Evolutionary conservation across 192 early-diverging fungal genomes (phyloP).

Genomic region (Coemansia sp.): DNA sequence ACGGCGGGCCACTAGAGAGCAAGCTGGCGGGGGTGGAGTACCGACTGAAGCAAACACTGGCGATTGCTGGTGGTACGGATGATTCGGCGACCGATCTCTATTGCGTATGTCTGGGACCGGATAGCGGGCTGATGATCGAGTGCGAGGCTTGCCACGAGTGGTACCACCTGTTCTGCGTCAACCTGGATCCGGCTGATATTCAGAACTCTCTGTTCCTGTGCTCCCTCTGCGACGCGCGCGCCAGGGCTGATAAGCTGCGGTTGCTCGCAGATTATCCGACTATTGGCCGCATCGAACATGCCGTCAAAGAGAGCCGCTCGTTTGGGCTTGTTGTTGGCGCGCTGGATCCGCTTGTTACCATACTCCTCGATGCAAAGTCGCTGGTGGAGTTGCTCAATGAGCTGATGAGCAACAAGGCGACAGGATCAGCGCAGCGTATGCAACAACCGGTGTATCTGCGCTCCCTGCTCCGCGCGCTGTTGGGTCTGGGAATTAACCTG

Average conservation of each 20-base stretch:
- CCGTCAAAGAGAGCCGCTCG: conserved; percentile 49
- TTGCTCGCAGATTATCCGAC: conserved; percentile 29
- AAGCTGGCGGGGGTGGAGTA: conserved; percentile 22
- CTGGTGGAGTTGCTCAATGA: conserved; percentile 13
- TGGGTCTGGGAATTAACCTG: conserved; percentile 38
- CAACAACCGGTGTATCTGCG: conserved; percentile 20
- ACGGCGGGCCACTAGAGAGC: conserved; percentile 3
- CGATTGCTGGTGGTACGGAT: neutral
- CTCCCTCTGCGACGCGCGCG: conserved; percentile 57
- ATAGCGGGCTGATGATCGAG: conserved; percentile 70
- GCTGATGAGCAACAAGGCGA: neutral
- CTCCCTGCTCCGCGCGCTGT: conserved; percentile 27
- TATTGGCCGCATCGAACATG: conserved; percentile 43
- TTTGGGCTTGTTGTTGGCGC: conserved; percentile 54
- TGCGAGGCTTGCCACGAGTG: conserved; percentile 70
- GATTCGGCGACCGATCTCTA: conserved; percentile 28
- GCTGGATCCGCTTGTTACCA: conserved; percentile 57
- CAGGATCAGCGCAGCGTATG: neutral
- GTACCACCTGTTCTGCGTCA: conserved; percentile 68
- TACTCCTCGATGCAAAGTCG: conserved; percentile 45
- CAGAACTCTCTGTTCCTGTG: conserved; percentile 61
- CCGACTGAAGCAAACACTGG: conserved; percentile 25
- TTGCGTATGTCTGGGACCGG: conserved; percentile 67
- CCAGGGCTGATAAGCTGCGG: conserved; percentile 17
- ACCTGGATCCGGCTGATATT: conserved; percentile 52